Conservation (phyloP, 1,139 yeast species). For the Suhomyces bokatorum region DNA sequence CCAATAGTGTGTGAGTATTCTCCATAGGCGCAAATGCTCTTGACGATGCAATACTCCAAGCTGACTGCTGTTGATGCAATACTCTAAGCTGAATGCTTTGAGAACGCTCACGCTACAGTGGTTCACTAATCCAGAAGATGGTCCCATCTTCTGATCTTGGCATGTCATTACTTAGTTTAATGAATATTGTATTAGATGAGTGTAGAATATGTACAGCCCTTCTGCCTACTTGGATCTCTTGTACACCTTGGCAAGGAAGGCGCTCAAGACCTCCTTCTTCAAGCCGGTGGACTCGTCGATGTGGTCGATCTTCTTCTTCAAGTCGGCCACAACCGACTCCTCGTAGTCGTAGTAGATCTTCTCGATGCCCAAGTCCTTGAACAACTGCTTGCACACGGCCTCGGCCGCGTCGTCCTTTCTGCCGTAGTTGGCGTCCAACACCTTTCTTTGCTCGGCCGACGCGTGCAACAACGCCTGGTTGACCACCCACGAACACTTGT, state of each 20-base stretch:
- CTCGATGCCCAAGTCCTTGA: constrained; percentile 71
- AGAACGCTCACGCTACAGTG: not conserved
- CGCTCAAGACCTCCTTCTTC: constrained; percentile 78
- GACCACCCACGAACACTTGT: constrained; percentile 97
- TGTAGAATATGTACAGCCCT: not conserved
- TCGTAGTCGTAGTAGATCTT: constrained; percentile 77
- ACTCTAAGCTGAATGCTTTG: no score
- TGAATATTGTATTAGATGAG: constrained; percentile 2
- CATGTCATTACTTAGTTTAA: constrained; percentile 4
- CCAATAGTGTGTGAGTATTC: not conserved
- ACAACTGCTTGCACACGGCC: constrained; percentile 69
- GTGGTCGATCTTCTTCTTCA: constrained; percentile 61
- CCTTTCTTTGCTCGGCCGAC: constrained; percentile 74
- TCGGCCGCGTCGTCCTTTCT: constrained; percentile 72
- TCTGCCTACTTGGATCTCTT: constrained; percentile 74
- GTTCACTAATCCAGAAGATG: not conserved
- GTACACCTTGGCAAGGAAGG: constrained; percentile 87
- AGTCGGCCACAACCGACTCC: constrained; percentile 67
- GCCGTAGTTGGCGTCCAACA: constrained; percentile 89
- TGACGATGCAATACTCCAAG: no score
- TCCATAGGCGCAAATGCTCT: no score
- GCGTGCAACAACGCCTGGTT: constrained; percentile 87
- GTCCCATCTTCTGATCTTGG: not conserved
- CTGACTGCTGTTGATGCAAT: no score
- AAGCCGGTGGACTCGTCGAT: constrained; percentile 92